Evolutionary conservation across 1,284 basidiomycete genomes (phyloP), one percentile per base, ranked within the genome.

Genomic region (Acaromyces ingoldii): DNA sequence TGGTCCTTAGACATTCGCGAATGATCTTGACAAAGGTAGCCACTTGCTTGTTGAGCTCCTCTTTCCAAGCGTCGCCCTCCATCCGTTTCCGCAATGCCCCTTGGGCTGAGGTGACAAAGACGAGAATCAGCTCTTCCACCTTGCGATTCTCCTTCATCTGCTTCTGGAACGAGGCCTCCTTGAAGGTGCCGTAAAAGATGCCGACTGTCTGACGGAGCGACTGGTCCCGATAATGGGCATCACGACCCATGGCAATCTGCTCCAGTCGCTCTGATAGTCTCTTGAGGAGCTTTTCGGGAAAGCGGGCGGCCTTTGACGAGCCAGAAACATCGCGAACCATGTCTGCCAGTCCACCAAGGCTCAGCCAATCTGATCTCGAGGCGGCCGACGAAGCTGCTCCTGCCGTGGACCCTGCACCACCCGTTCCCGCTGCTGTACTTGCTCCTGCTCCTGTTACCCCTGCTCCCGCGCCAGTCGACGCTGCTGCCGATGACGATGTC

Each of bases 91-190:
- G 58, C 34, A 74, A 51, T 42, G 60, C 55, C 6, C 59, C 57
- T 39, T 74, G 70, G 0, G 72, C 88, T 39, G 90, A 85, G 2
- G 91, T 89, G 13, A 92, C 91, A 70, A 96, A 97, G 81, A 88
- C 87, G 47, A 98, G 81, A 58, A 99, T 93, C 54, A 98, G 84
- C 62, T 96, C 91, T 77, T 99, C 95, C 49, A 97, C 88, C 79
- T 93, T 95, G 42, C 95, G 82, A 69, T 91, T 92, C 76, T 96
- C 91, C 75, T 91, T 90, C 83, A 97, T 86, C 69, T 65, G 68
- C 36, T 65, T 65, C 31, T 65, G 60, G 31, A 70, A 68, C 1
- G 52, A 50, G 6, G 58, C 56, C 25, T 72, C 71, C 42, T 65
- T 65, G 54, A 67, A 67, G 9, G 66, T 67, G 46, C 72, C 68